phyloP scores from a whole-genome alignment of 2,329 filamentous ascomycete species.

The Epichloe elymi region DNA sequence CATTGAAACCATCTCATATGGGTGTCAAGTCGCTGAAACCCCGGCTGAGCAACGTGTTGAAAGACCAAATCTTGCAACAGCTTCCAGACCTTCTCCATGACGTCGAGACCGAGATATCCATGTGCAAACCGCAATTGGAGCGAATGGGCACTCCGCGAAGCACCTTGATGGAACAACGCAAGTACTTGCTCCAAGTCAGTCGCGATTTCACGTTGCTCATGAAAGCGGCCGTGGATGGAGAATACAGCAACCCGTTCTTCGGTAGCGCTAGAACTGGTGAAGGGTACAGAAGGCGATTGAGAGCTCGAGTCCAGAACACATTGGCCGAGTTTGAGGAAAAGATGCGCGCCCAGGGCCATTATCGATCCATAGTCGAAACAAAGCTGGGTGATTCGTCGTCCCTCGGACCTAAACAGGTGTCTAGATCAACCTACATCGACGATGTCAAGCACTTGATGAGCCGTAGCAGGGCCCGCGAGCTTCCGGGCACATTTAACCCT shows the following conservation, averaged over 20 bases:
- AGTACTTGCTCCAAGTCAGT: constrained; percentile 33
- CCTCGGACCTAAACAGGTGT: neutral
- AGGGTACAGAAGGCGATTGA: constrained; percentile 31
- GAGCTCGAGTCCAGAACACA: constrained; percentile 38
- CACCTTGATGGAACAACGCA: constrained; percentile 31
- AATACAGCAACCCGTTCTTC: constrained; percentile 40
- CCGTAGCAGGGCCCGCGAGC: constrained; percentile 29
- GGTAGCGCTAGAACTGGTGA: constrained; percentile 13
- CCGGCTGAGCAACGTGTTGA: constrained; percentile 37
- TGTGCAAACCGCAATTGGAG: constrained; percentile 24
- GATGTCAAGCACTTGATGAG: constrained; percentile 12
- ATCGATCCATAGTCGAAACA: constrained; percentile 17
- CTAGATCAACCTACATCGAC: constrained; percentile 8
- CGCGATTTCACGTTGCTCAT: constrained; percentile 30
- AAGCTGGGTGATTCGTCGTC: neutral
- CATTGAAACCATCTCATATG: constrained; percentile 20
- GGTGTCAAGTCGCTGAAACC: constrained; percentile 35
- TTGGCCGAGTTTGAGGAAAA: constrained; percentile 27
- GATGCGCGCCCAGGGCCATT: constrained; percentile 30
- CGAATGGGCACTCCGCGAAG: constrained; percentile 35
- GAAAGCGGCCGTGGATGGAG: constrained; percentile 34
- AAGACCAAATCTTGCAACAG: constrained; percentile 30
- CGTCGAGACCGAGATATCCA: constrained; percentile 22
- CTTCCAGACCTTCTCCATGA: constrained; percentile 32
- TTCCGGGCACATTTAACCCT: constrained; percentile 49